Evolutionary conservation across 2,329 filamentous ascomycete species (phyloP).

Genomic region (Dothiorella sarmentorum): DNA sequence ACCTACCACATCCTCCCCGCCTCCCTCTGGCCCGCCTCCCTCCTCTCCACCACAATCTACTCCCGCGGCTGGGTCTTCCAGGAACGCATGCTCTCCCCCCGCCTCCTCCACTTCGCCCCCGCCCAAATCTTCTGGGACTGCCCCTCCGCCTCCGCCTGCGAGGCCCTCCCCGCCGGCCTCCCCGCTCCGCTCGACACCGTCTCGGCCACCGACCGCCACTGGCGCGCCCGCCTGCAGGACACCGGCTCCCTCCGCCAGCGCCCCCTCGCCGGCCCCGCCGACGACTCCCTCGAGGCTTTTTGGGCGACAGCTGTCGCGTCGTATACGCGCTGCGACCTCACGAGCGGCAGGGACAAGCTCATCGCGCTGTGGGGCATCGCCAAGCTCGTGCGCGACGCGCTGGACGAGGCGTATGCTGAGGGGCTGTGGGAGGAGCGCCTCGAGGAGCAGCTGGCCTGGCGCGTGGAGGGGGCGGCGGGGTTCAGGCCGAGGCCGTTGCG

Average conservation of each 20-base stretch:
- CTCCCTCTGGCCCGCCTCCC: constrained; percentile 25
- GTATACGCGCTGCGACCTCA: constrained; percentile 27
- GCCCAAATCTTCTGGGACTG: constrained; percentile 32
- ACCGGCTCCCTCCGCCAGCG: background rate
- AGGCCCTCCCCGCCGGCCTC: constrained; percentile 18
- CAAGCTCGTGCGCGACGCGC: constrained; percentile 26
- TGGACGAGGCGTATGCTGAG: constrained; percentile 23
- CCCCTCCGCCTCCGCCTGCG: constrained; percentile 25
- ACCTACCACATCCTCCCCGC: constrained; percentile 24
- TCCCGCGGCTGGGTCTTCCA: constrained; percentile 29
- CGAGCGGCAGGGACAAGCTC: constrained; percentile 24
- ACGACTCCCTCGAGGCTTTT: constrained; percentile 24
- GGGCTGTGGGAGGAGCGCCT: constrained; percentile 27
- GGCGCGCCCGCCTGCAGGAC: constrained; percentile 26
- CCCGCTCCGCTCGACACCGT: constrained; percentile 23
- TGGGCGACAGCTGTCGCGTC: constrained; percentile 27
- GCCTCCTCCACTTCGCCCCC: constrained; percentile 27
- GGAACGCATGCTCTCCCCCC: constrained; percentile 30
- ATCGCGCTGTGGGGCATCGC: constrained; percentile 31
- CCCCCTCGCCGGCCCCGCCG: constrained; percentile 22
- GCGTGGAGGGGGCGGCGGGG: constrained; percentile 12
- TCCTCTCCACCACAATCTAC: constrained; percentile 25
- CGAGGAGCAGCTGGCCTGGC: constrained; percentile 29
- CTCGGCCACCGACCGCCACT: constrained; percentile 26
- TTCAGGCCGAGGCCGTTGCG: no score